A percentile compares a stretch with the other conserved stretches of the same genome.
These are phyloP conservation scores for Withania somnifera DNA, from an alignment of 305 asterid genomes.

Conservation along the genomic window DNA sequence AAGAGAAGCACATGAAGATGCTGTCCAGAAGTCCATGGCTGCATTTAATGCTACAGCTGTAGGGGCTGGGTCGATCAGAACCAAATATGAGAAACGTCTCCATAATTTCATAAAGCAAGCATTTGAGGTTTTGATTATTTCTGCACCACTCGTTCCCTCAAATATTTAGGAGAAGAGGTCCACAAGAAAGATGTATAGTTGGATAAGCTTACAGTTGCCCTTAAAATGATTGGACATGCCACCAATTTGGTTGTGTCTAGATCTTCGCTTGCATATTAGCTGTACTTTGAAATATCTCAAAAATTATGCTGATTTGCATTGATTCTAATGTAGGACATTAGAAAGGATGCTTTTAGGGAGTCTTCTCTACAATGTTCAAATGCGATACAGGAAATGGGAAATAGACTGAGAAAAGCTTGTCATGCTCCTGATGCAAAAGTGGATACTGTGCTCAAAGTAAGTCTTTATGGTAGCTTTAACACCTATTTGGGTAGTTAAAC, in stretches of 20 bases:
- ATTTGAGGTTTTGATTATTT: conserved; percentile 55
- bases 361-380: conserved; percentile 68
- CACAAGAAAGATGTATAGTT: neutral
- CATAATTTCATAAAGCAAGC: conserved; percentile 70
- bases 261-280: neutral
- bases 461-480: conserved; percentile 3
- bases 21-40: conserved; percentile 63
- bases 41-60: conserved; percentile 75
- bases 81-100: conserved; percentile 78
- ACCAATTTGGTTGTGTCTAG: neutral
- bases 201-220: neutral
- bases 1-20: conserved; percentile 90
- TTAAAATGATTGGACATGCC: neutral
- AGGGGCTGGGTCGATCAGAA: conserved; percentile 72
- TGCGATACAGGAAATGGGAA: conserved; percentile 75
- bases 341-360: conserved; percentile 85
- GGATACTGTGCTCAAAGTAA: conserved; percentile 66
- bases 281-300: neutral
- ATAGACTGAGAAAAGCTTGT: conserved; percentile 76
- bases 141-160: neutral
- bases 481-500: neutral
- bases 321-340: conserved; percentile 57
- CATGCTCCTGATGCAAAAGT: conserved; percentile 73
- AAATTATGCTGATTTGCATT: conserved; percentile 8
- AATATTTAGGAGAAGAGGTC: neutral